Base-by-base conservation (phyloP, 148 eudicot genomes). In the Camellia granthamiana region DNA sequence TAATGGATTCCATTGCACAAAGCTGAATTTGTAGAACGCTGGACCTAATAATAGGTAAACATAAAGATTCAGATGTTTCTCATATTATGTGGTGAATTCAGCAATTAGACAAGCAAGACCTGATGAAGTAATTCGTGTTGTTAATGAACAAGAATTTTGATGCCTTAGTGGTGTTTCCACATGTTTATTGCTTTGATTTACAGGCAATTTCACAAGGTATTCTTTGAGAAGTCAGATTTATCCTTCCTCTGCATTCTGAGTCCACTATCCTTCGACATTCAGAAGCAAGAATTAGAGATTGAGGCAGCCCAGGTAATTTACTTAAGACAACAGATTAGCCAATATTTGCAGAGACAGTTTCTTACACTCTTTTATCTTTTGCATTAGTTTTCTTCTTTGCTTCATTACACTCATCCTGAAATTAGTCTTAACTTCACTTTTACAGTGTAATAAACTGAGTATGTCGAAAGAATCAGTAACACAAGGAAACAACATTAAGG, bases 151-250 rank as follows among this genome's bases (percentile, higher is more conserved):
- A 15, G 66, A 46, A 56, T 23, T 81, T 58, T 18, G 14, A 58
- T 21, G 43, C 75, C 59, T 74, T 60, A 21, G 38, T 59, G 23
- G 21, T 46, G 7, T 49, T 49, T 3, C 52, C 52, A 49, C 52
- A 49, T 49, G 52, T 49, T 46, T 46, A 56, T 75, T 46, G 23
- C 14, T 51, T 63, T 72, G 38, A 81, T 67, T 81, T 80, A 76
- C 90, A 94, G 98, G 88, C 96, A 94, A 86, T 74, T 78, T 78
- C 97, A 94, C 91, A 89, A 89, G 76, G 11, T 88, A 59, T 89
- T 91, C 78, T 92, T 89, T 79, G 89, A 78, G 62, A 94, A 94
- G 85, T 94, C 98, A 55, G 98, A 94, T 76, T 74, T 94, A 62
- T 85, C 87, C 86, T 91, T 94, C 64, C 65, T 94, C 76, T 94